These are phyloP conservation scores for Trichosporon sp. DNA, from an alignment of 1,284 basidiomycete genomes.

Conservation along the genomic window DNA sequence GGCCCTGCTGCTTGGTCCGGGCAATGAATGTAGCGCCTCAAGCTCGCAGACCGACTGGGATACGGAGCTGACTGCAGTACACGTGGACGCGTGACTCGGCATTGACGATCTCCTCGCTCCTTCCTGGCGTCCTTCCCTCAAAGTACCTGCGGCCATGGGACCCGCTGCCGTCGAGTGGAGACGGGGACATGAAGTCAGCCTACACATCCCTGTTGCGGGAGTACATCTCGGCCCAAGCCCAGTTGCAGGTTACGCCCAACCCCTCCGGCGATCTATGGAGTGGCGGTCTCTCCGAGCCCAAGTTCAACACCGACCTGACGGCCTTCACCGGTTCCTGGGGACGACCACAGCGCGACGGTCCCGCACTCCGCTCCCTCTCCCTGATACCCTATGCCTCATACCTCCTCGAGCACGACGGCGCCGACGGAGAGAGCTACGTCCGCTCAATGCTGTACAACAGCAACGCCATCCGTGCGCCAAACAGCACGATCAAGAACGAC, in stretches of 20 bases:
- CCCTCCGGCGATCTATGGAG: conserved; percentile 47
- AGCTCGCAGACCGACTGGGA: too few relatives aligned
- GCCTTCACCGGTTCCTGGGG: conserved; percentile 49
- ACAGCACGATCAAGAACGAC: conserved; percentile 51
- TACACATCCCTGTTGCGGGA: conserved; percentile 19
- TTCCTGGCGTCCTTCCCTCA: conserved; percentile 29
- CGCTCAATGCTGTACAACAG: conserved; percentile 42
- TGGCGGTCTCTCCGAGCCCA: conserved; percentile 55
- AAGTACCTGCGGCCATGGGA: conserved; percentile 24
- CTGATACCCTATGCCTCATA: conserved; percentile 48
- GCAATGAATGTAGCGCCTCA: too few relatives aligned
- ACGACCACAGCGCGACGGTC: conserved; percentile 52
- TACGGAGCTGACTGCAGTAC: conserved; percentile 33
- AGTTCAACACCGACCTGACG: conserved; percentile 49
- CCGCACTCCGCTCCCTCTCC: conserved; percentile 49
- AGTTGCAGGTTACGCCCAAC: conserved; percentile 47
- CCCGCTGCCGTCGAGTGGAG: background rate
- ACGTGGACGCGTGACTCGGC: conserved; percentile 52
- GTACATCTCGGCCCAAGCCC: conserved; percentile 39
- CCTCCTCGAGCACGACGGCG: conserved; percentile 46
- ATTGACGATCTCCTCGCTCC: conserved; percentile 38
- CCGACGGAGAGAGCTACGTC: conserved; percentile 44
- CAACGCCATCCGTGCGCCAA: conserved; percentile 9
- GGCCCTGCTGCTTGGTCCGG: too few relatives aligned
- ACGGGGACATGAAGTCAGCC: background rate